phyloP scores from a whole-genome alignment of 2,329 filamentous ascomycete genomes.

The Fusarium drepaniforme region DNA sequence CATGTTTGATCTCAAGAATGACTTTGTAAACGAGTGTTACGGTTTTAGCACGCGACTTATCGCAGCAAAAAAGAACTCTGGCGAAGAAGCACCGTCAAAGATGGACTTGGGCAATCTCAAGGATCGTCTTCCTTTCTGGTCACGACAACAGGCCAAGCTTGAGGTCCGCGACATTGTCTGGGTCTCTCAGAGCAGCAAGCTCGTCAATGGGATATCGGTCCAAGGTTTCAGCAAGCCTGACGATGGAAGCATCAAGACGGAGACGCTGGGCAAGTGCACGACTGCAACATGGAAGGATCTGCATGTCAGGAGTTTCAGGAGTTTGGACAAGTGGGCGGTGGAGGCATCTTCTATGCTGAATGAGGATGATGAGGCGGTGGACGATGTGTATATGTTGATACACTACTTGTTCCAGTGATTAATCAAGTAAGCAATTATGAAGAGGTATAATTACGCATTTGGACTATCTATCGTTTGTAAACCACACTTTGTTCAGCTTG shows the following conservation, averaged over 20 bases:
- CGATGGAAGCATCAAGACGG: not conserved
- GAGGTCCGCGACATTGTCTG: not conserved
- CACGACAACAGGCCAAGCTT: not conserved
- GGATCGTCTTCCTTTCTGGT: not conserved
- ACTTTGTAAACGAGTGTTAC: not conserved
- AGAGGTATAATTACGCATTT: not conserved
- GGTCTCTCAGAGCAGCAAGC: not conserved
- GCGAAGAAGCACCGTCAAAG: not conserved
- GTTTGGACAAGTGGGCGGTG: not conserved
- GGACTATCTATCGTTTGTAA: not conserved
- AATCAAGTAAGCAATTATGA: not conserved
- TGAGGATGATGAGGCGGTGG: not conserved
- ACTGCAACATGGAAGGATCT: not conserved
- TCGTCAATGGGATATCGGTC: not conserved
- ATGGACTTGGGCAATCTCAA: not conserved
- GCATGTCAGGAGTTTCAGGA: not conserved
- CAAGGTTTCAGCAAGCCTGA: not conserved
- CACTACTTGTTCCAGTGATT: not conserved
- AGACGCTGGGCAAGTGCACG: not conserved
- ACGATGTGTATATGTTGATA: not conserved
- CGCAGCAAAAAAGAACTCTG: not conserved
- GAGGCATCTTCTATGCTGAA: not conserved
- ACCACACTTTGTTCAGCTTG: not conserved
- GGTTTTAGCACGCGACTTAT: not conserved
- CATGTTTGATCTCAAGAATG: not conserved